Base-by-base conservation (phyloP, 2,329 filamentous ascomycete species). In the Trichoderma oligosporum region DNA sequence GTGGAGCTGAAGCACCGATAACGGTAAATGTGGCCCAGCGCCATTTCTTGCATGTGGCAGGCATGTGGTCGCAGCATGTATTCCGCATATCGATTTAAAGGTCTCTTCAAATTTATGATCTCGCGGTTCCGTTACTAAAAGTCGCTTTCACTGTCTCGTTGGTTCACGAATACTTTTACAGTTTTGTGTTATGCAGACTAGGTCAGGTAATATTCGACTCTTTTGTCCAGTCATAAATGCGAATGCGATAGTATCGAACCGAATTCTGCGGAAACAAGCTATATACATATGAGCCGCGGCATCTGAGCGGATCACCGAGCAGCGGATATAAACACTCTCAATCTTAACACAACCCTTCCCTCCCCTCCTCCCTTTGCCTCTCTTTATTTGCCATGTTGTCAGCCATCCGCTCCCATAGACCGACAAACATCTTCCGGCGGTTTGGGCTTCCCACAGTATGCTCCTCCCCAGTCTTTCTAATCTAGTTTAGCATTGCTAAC, bases 361-460 rank as follows among this genome's bases (percentile, higher is more conserved):
- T 49, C 31, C 11, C n/a, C 20, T 12, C 7, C 44, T 49, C 31
- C 36, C 45, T 27, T 54, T 44, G 42, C 36, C 22, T 49, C 38
- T 22, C 35, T 33, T 18, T n/a, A 18, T 22, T 38, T 68, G 70
- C 68, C 67, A 73, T 73, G 71, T 73, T 72, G 60, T 66, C 65
- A 63, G 64, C 64, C 61, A 64, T 66, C 57, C 70, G 70, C 61
- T 67, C 69, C 48, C 61, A 65, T 57, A 64, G 64, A 61, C 61
- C 72, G 56, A 71, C 70, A 65, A 72, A 67, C 61, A 69, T 64
- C 61, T 63, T 70, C 62, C 68, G 66, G 65, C 65, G 64, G 60
- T 60, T 69, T 59, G 65, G 59, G 48, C 66, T 65, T 61, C 60
- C 69, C 55, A 35, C 58, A 44, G 58, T 60, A 55, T 7, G 41